Evolutionary conservation across 176 grass and related monocot species (phyloP).

Genomic region (Oryza longistaminata): DNA sequence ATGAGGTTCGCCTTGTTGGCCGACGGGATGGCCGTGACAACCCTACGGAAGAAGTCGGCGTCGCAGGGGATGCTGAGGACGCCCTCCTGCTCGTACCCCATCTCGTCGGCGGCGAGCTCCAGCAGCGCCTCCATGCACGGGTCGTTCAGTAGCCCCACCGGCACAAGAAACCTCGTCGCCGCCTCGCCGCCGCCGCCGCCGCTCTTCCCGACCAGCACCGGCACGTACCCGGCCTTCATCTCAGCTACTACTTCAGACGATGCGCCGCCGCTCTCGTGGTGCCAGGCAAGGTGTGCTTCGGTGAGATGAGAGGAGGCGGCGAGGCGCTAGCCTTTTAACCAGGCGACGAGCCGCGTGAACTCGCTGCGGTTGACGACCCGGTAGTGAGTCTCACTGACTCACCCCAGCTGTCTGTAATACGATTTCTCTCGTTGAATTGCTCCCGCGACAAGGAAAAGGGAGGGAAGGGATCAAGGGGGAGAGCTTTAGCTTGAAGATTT

Average conservation of each 20-base stretch:
- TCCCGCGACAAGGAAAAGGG: not conserved
- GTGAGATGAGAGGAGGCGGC: no score
- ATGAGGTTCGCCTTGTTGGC: not conserved
- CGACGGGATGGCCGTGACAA: slow-evolving; percentile 24
- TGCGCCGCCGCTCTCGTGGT: no score
- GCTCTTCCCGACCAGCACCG: no score
- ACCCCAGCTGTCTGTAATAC: not conserved
- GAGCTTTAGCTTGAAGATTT: not conserved
- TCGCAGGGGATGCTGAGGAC: slow-evolving; percentile 50
- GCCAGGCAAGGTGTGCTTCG: no score
- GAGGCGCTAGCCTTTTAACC: no score
- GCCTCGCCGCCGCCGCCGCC: not conserved
- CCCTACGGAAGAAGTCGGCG: slow-evolving; percentile 37
- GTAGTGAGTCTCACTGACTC: not conserved
- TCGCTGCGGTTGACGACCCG: not conserved
- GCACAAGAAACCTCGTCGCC: slow-evolving; percentile 35
- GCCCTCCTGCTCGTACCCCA: slow-evolving; percentile 50
- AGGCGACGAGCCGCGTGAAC: no score
- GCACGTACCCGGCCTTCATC: no score
- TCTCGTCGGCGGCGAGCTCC: slow-evolving; percentile 56
- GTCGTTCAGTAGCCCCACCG: slow-evolving; percentile 43
- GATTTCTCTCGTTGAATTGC: not conserved
- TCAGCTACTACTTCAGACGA: no score
- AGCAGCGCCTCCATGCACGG: slow-evolving; percentile 47
- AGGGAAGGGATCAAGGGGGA: not conserved